A percentile compares a stretch with the other conserved stretches of the same genome.
These are phyloP conservation scores for Penicillium sp. DNA, from an alignment of 2,329 filamentous ascomycete species.

Conservation along the genomic window DNA sequence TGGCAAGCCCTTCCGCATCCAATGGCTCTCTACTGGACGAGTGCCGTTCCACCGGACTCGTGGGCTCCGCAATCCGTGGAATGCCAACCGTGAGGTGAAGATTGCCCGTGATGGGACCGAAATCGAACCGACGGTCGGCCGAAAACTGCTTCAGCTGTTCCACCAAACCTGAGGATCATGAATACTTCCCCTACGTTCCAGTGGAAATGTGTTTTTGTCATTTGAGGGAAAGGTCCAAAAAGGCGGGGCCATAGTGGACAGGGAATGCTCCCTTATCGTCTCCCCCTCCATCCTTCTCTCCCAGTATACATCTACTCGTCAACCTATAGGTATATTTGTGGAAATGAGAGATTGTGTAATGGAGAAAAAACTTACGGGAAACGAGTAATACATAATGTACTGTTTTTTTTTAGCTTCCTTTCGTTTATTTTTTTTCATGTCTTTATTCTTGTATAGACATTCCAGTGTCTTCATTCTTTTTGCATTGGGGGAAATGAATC, in stretches of 20 bases:
- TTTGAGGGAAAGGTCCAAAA: background rate
- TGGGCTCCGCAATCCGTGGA: slow-evolving; percentile 89
- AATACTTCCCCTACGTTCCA: background rate
- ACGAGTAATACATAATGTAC: slow-evolving; percentile 27
- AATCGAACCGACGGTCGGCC: slow-evolving; percentile 78
- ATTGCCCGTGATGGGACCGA: slow-evolving; percentile 95
- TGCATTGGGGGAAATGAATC: too few species aligned
- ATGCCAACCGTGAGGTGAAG: slow-evolving; percentile 92
- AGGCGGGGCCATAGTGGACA: background rate
- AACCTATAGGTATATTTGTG: background rate
- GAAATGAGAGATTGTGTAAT: background rate
- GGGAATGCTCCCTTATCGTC: background rate
- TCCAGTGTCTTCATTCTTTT: background rate
- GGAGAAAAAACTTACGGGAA: slow-evolving; percentile 13
- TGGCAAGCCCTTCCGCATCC: slow-evolving; percentile 87
- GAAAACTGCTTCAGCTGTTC: slow-evolving; percentile 76
- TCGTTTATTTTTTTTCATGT: background rate
- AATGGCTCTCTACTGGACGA: slow-evolving; percentile 82
- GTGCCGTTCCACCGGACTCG: slow-evolving; percentile 87
- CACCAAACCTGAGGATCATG: slow-evolving; percentile 45
- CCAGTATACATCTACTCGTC: background rate
- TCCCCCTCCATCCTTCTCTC: background rate
- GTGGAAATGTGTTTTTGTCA: background rate
- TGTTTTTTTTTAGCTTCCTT: slow-evolving; percentile 2
- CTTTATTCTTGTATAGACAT: background rate